Evolutionary conservation across 116 monocot species (phyloP).

Genomic region (Trichopus zeylanicus): DNA sequence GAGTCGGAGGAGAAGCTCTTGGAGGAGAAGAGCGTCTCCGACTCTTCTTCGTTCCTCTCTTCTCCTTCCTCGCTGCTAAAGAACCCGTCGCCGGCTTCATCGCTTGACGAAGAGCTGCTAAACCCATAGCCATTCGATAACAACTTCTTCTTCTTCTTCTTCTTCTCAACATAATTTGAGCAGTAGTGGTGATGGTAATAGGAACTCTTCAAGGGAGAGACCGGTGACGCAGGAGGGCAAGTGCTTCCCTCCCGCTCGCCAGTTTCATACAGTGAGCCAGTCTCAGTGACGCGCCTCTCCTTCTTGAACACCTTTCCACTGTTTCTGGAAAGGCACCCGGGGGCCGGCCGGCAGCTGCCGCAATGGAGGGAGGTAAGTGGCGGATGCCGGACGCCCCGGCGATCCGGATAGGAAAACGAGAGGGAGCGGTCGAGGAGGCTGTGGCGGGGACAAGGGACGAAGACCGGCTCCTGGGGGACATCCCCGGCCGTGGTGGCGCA

Average conservation of each 20-base stretch:
- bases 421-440: background rate
- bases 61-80: constrained; percentile 38
- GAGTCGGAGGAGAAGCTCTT: constrained; percentile 79
- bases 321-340: background rate
- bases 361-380: background rate
- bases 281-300: constrained; percentile 22
- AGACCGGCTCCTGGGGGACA: constrained; percentile 17
- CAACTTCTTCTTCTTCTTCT: constrained; percentile 28
- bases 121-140: constrained; percentile 44
- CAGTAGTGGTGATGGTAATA: constrained; percentile 1
- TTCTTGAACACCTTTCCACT: background rate
- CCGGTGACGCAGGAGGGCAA: constrained; percentile 31
- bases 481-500: constrained; percentile 13
- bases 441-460: constrained; percentile 14
- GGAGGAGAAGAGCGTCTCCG: constrained; percentile 53
- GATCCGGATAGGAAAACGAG: background rate
- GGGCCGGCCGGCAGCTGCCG: background rate
- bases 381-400: background rate
- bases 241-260: constrained; percentile 17
- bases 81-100: constrained; percentile 19
- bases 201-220: constrained; percentile 15
- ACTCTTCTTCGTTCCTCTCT: constrained; percentile 15
- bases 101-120: constrained; percentile 47
- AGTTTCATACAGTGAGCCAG: constrained; percentile 9
- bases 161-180: constrained; percentile 7